A percentile compares a stretch with the other conserved stretches of the same genome.
Conservation (phyloP, 208 protist genomes). For the Trypanosoma rangeli region DNA sequence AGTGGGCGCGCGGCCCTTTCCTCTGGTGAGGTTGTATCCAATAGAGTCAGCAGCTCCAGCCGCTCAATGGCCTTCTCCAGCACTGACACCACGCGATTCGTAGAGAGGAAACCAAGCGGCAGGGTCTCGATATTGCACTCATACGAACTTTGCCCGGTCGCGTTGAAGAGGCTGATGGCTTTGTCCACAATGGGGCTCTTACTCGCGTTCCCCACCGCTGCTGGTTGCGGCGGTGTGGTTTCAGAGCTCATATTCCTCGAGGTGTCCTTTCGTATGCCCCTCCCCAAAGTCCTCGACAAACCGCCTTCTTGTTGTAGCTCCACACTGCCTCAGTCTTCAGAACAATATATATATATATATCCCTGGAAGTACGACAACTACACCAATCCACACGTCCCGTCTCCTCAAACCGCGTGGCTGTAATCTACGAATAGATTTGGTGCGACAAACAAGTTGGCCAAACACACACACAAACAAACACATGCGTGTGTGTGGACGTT, state of each 20-base stretch:
- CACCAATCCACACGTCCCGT: too few relatives aligned
- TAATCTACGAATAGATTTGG: too few relatives aligned
- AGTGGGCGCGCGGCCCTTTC: constrained; percentile 12
- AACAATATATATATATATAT: too few relatives aligned
- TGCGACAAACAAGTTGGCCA: too few relatives aligned
- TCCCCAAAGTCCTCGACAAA: neutral
- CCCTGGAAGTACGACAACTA: too few relatives aligned
- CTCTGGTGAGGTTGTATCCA: constrained; percentile 51
- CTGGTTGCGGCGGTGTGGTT: neutral
- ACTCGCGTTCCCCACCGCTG: neutral
- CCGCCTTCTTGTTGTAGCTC: neutral
- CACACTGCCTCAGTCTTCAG: too few relatives aligned
- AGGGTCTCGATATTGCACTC: constrained; percentile 24
- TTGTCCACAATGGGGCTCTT: neutral
- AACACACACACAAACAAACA: too few relatives aligned
- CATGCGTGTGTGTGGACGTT: too few relatives aligned
- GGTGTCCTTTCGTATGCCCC: neutral
- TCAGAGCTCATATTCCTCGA: neutral
- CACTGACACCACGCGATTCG: constrained; percentile 77
- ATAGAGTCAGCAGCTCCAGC: constrained; percentile 82
- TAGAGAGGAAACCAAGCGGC: constrained; percentile 50
- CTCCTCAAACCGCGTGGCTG: too few relatives aligned
- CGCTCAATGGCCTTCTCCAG: constrained; percentile 88
- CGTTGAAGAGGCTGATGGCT: constrained; percentile 6
- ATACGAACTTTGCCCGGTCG: constrained; percentile 6